Evolutionary conservation across 495 filamentous ascomycete genomes (phyloP), one percentile per base, ranked within the genome.

Genomic region (Penicillium roqueforti): DNA sequence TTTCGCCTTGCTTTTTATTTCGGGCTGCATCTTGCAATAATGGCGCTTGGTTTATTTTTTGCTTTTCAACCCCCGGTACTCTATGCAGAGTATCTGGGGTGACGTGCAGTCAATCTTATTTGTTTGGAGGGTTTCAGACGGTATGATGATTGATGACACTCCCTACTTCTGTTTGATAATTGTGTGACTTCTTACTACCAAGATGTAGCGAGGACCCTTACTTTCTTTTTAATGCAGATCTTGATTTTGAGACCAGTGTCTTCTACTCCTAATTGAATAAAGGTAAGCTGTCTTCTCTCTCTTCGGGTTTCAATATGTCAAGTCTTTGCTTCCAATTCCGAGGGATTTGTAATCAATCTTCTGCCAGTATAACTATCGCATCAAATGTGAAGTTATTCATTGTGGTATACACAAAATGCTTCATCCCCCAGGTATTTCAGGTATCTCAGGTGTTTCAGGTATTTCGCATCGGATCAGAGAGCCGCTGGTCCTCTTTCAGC

Each of bases 61-160:
- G 9, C 11, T 14, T 3, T 52, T 41, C 16, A 25, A 28, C 1
- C 4, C 18, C 10, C 6, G 9, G n/a, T 25, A 14, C 13, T 45
- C 13, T 7, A 13, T 1, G 16, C 25, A 34, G 11, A 20, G 14
- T 29, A 10, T 9, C n/a, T 45, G 42, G 13, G 7, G n/a, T 37
- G 19, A 10, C 13, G 38, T 46, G 6, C 29, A 2, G 19, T n/a
- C 23, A 16, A 36, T 16, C 14, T 36, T 29, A 29, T 29, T 29
- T 13, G 29, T 3, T 16, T 29, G 28, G 26, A 8, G 48, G n/a
- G 20, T 4, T 38, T 45, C 29, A 16, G 31, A 54, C 16, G 51
- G 46, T 29, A 25, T 54, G 51, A 54, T 47, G 51, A 54, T 47
- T 54, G 23, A 54, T 25, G 51, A 54, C 51, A 47, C 16, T 53